Percentiles rank a stretch among this genome's conserved stretches.
Evolutionary conservation across 371 early-diverging fungal genomes (phyloP).

Genomic region (Chytridiales sp.): DNA sequence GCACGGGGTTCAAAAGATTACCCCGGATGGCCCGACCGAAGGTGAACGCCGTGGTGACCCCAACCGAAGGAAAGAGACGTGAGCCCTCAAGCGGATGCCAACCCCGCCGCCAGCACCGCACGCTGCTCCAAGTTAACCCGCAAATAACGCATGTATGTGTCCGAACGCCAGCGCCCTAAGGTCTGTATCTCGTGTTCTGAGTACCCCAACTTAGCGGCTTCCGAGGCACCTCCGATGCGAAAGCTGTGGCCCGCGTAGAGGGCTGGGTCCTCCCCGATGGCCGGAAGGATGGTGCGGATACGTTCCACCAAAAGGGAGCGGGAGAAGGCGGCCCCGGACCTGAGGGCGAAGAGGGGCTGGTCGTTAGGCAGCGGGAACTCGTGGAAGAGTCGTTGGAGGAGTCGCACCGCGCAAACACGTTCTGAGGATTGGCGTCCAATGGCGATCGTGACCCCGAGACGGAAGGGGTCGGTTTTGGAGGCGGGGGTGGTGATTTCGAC

Average conservation of each 20-base stretch:
- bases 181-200: constrained; percentile 6
- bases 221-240: constrained; percentile 18
- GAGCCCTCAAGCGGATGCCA: too few relatives aligned
- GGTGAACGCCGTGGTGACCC: too few relatives aligned
- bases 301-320: not conserved
- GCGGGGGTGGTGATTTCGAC: constrained; percentile 6
- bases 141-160: constrained; percentile 13
- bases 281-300: constrained; percentile 6
- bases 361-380: constrained; percentile 2
- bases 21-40: too few relatives aligned
- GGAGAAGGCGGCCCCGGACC: not conserved
- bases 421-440: not conserved
- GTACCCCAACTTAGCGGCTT: constrained; percentile 9
- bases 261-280: constrained; percentile 6
- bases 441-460: constrained; percentile 3
- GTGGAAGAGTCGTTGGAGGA: constrained; percentile 4
- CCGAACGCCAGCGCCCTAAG: constrained; percentile 15
- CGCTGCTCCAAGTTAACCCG: not conserved
- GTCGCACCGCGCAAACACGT: not conserved
- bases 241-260: constrained; percentile 21
- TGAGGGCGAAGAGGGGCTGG: constrained; percentile 5
- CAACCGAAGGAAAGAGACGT: too few relatives aligned
- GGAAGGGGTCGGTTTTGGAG: constrained; percentile 18
- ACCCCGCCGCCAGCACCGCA: constrained; percentile 1
- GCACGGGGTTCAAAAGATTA: too few relatives aligned